phyloP scores from a whole-genome alignment of 805 yeast genomes.

The Huiozyma naganishii region DNA sequence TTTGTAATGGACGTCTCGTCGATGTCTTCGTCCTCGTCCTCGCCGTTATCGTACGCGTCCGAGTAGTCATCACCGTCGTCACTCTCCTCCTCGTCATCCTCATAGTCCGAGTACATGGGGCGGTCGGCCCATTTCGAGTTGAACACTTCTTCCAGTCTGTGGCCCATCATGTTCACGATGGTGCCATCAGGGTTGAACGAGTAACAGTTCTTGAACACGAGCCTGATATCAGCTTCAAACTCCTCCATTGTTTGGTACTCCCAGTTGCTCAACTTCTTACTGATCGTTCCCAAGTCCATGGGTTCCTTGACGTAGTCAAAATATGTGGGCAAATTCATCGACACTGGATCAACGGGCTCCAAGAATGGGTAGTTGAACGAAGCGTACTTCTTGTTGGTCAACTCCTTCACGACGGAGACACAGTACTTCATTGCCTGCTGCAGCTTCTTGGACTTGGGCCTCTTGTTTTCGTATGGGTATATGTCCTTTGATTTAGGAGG shows the following conservation, averaged over 20 bases:
- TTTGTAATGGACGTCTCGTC: slow-evolving; percentile 59
- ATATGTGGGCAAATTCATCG: slow-evolving; percentile 85
- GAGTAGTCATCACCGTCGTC: slow-evolving; percentile 28
- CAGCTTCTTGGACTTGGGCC: slow-evolving; percentile 80
- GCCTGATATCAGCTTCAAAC: slow-evolving; percentile 70
- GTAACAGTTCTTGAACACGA: slow-evolving; percentile 84
- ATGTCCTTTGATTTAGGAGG: slow-evolving; percentile 94
- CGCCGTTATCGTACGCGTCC: slow-evolving; percentile 16
- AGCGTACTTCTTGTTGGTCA: slow-evolving; percentile 73
- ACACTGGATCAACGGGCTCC: slow-evolving; percentile 91
- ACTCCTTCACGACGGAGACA: slow-evolving; percentile 69
- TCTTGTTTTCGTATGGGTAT: slow-evolving; percentile 59
- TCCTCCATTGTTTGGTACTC: slow-evolving; percentile 83
- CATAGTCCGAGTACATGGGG: slow-evolving; percentile 55
- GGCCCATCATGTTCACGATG: slow-evolving; percentile 93
- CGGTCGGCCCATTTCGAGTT: slow-evolving; percentile 81
- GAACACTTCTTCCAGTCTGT: slow-evolving; percentile 74
- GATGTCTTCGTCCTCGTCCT: slow-evolving; percentile 44
- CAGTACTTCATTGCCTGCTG: slow-evolving; percentile 86
- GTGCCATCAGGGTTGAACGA: slow-evolving; percentile 94
- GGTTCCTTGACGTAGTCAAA: slow-evolving; percentile 80
- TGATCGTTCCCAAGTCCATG: slow-evolving; percentile 87
- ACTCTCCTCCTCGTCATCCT: slow-evolving; percentile 33
- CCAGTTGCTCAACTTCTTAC: slow-evolving; percentile 70
- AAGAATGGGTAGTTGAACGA: slow-evolving; percentile 81